These are phyloP conservation scores for Trichosanthes truncata DNA, from an alignment of 306 rosid species.

Conservation along the genomic window DNA sequence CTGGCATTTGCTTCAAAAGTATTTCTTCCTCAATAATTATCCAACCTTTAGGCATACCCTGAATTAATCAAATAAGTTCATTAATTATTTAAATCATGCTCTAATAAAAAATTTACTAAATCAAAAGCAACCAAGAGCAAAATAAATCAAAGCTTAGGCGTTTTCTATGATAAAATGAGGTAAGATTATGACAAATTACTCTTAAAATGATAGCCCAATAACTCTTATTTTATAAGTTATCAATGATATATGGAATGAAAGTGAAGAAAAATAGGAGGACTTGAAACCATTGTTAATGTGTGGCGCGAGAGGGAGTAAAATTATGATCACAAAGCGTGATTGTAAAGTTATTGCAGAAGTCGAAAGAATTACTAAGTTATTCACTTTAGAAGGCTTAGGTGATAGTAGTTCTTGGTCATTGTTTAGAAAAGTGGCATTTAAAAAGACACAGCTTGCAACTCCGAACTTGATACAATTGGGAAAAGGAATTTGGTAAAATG, in stretches of 20 bases:
- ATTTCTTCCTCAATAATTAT: no score
- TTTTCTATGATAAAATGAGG: no score
- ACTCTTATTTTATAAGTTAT: no score
- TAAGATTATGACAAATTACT: no score
- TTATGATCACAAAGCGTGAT: constrained; percentile 30
- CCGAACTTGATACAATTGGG: constrained; percentile 17
- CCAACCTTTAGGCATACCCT: no score
- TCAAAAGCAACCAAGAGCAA: no score
- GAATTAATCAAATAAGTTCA: no score
- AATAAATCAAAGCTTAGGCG: no score
- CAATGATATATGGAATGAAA: constrained; percentile 50
- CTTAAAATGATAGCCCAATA: no score
- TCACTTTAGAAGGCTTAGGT: constrained; percentile 12
- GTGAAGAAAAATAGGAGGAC: constrained; percentile 17
- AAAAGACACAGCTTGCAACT: background rate
- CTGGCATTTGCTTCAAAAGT: no score
- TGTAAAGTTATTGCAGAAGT: constrained; percentile 13
- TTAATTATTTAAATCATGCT: no score
- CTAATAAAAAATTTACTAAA: no score
- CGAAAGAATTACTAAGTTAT: constrained; percentile 5
- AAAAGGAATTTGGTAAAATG: constrained; percentile 24
- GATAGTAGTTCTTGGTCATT: constrained; percentile 23
- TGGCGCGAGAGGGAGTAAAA: constrained; percentile 31
- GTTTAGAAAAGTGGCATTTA: constrained; percentile 21
- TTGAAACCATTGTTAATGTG: constrained; percentile 12